Percentiles rank a stretch among this genome's conserved stretches.
These are phyloP conservation scores for Nymphaea thermarum DNA, from an alignment of 164 flowering plant species.

Conservation along the genomic window DNA sequence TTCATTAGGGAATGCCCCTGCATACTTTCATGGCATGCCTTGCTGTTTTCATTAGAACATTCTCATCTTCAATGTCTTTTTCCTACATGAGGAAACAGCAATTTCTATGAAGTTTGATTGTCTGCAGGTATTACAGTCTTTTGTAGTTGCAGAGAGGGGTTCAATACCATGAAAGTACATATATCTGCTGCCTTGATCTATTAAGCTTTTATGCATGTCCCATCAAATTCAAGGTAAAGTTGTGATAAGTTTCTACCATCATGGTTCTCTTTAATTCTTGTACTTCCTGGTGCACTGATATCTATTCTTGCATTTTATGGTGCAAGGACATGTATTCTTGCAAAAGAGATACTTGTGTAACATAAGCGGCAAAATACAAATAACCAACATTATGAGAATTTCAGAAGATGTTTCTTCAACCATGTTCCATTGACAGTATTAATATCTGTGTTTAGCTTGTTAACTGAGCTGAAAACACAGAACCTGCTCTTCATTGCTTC, in stretches of 20 bases:
- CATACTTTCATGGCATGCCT: background rate
- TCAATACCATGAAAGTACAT: background rate
- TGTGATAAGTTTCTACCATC: background rate
- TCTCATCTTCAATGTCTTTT: background rate
- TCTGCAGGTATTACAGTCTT: background rate
- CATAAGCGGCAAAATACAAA: no score
- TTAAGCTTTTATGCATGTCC: background rate
- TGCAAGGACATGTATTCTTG: no score
- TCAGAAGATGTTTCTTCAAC: no score
- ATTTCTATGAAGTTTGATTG: background rate
- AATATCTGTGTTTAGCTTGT: no score
- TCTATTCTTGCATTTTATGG: no score
- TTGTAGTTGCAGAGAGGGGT: background rate
- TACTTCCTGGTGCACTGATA: background rate
- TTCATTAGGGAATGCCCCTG: background rate
- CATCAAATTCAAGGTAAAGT: background rate
- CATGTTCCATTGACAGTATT: no score
- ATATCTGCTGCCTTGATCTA: background rate
- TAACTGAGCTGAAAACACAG: no score
- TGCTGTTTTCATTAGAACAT: background rate
- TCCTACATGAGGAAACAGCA: background rate
- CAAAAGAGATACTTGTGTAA: no score
- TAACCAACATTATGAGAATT: no score
- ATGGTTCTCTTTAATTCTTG: no score
- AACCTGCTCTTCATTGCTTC: no score